Evolutionary conservation across 257 asterid species (phyloP).

Genomic region (Solanum habrochaites): DNA sequence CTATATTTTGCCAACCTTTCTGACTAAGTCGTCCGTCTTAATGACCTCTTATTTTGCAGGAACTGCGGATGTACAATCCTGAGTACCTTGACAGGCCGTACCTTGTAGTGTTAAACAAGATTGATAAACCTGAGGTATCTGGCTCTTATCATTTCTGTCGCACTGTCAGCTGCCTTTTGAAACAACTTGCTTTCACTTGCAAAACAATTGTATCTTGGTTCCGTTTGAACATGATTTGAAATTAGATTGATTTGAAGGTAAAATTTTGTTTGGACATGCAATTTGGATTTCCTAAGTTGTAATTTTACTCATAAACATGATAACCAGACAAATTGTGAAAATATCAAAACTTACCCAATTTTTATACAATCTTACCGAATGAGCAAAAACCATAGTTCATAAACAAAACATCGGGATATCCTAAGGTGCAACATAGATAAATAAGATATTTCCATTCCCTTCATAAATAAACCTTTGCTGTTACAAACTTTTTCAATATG

Average conservation of each 20-base stretch:
- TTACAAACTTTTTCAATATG: background rate
- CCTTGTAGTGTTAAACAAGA: conserved; percentile 81
- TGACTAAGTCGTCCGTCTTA: background rate
- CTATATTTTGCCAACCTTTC: background rate
- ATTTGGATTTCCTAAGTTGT: background rate
- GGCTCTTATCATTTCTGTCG: background rate
- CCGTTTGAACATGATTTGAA: background rate
- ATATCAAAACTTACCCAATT: background rate
- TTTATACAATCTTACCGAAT: background rate
- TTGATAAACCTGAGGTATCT: conserved; percentile 72
- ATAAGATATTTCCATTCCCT: background rate
- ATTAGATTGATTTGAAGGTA: background rate
- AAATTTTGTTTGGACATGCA: background rate
- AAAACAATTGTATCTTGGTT: background rate
- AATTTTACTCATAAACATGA: background rate
- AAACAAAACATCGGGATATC: background rate
- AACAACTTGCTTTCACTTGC: background rate
- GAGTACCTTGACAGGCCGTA: conserved; percentile 87
- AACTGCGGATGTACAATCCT: conserved; percentile 94
- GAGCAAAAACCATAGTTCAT: background rate
- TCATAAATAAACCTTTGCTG: background rate
- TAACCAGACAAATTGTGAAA: background rate
- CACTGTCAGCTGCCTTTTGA: background rate
- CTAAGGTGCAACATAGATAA: background rate
- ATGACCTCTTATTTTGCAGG: conserved; percentile 35